phyloP scores from a whole-genome alignment of 805 yeast species.

The Priceomyces carsonii region DNA sequence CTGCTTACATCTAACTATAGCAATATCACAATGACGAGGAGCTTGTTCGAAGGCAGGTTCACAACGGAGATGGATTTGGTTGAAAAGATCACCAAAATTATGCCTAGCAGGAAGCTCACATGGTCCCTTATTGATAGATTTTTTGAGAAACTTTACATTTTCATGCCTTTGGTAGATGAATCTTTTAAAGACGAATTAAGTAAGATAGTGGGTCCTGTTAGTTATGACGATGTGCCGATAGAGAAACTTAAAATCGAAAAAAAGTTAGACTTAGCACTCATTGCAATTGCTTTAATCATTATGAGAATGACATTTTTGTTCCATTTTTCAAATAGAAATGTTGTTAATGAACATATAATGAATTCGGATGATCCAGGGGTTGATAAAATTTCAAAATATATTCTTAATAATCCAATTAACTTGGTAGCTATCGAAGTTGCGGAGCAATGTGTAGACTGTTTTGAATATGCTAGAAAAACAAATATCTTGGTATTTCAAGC shows the following conservation, averaged over 20 bases:
- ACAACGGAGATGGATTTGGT: slow-evolving; percentile 16
- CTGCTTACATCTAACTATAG: too few species aligned
- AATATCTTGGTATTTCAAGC: slow-evolving; percentile 53
- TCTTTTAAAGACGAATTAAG: slow-evolving; percentile 19
- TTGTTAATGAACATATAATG: slow-evolving; percentile 20
- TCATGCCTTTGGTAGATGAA: slow-evolving; percentile 31
- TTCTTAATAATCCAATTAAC: slow-evolving; percentile 19
- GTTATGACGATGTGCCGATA: slow-evolving; percentile 18
- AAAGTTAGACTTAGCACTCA: slow-evolving; percentile 23
- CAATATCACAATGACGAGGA: slow-evolving; percentile 7
- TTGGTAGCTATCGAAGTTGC: slow-evolving; percentile 23
- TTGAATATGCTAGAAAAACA: slow-evolving; percentile 21
- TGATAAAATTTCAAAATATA: slow-evolving; percentile 16
- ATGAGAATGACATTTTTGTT: slow-evolving; percentile 28
- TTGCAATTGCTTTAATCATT: slow-evolving; percentile 25
- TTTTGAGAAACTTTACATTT: slow-evolving; percentile 25
- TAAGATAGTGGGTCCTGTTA: slow-evolving; percentile 21
- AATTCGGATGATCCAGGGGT: slow-evolving; percentile 14
- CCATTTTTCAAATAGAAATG: slow-evolving; percentile 23
- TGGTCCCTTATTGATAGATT: slow-evolving; percentile 28
- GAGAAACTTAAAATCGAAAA: slow-evolving; percentile 18
- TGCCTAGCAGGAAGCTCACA: slow-evolving; percentile 24
- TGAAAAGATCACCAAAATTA: slow-evolving; percentile 16
- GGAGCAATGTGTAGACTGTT: slow-evolving; percentile 23
- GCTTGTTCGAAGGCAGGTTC: slow-evolving; percentile 9